Base-by-base conservation (phyloP, 2,329 filamentous ascomycete species). In the Fulvia fulva region DNA sequence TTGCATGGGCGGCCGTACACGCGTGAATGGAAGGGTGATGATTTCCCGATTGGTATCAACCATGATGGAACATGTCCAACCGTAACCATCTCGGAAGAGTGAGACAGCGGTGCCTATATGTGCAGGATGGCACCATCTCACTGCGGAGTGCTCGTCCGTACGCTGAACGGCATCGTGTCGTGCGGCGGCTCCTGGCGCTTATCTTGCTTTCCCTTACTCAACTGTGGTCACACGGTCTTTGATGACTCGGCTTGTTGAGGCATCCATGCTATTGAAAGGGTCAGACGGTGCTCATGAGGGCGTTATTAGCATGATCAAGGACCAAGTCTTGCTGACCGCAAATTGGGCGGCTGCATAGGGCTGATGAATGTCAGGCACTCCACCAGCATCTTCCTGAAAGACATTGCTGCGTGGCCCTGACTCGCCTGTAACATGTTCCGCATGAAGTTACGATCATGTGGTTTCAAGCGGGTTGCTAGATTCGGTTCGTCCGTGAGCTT, bases 211-310 rank as follows among this genome's bases (percentile, higher is more conserved):
- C n/a, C 2, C 22, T 46, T 23, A 46, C 23, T 26, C 21, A 9
- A 22, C 16, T 19, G 51, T 19, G 32, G 32, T 53, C 51, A 53
- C 51, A n/a, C 51, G 32, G 5, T 25, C 34, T 12, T 3, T 22
- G 32, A 23, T 53, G 51, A 53, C 51, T 53, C 51, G 32, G 23
- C 22, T 26, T 41, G 21, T 22, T 46, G 30, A 53, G 51, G n/a
- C 11, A 23, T 43, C 34, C 51, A 41, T 53, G 51, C 19, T 14
- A 21, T 25, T 11, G 32, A 19, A 53, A 34, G 8, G 34, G 51
- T 53, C 51, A 44, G 32, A 43, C 51, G 51, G 37, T 53, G 6
- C 19, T 34, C 12, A 43, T 43, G 51, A 32, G n/a, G 19, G 6
- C 50, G 5, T 37, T 1, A 21, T 41, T 11, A 53, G n/a, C 43